These are phyloP conservation scores for Aechmea fasciata DNA, from an alignment of 176 grass and related monocot species.

Conservation along the genomic window DNA sequence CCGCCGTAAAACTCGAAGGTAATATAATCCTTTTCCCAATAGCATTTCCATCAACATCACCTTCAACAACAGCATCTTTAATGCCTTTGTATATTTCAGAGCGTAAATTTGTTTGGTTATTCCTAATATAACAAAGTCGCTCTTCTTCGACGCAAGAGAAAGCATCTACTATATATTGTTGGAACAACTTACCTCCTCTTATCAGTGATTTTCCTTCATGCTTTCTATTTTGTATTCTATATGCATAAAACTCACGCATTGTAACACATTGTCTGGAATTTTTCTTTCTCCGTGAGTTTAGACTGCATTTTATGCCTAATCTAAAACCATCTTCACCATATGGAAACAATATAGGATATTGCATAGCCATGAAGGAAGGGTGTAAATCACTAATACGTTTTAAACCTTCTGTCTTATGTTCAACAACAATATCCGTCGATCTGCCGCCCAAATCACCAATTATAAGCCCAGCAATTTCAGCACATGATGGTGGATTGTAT, in stretches of 20 bases:
- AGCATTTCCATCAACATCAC: too few relatives aligned
- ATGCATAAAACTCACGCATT: conserved; percentile 1
- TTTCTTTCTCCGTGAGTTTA: neutral
- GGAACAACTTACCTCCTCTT: too few relatives aligned
- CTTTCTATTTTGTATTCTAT: too few relatives aligned
- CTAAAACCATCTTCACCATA: conserved; percentile 32
- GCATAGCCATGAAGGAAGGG: conserved; percentile 6
- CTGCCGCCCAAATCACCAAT: conserved; percentile 1
- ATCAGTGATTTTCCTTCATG: too few relatives aligned
- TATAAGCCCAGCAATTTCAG: too few relatives aligned
- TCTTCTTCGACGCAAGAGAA: conserved; percentile 9
- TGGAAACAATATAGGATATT: conserved; percentile 19
- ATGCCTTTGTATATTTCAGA: too few relatives aligned
- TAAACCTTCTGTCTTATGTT: neutral
- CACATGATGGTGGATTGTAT: too few relatives aligned
- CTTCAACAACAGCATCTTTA: too few relatives aligned
- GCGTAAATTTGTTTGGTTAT: too few relatives aligned
- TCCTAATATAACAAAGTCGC: conserved; percentile 1
- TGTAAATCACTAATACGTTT: conserved; percentile 1
- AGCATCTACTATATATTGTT: too few relatives aligned
- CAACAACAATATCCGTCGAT: conserved; percentile 9
- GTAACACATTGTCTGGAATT: neutral
- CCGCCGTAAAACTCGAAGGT: too few relatives aligned
- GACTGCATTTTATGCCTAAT: neutral
- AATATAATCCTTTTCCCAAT: too few relatives aligned